Conservation (phyloP, 1,284 basidiomycete genomes). For the Naganishia cerealis region DNA sequence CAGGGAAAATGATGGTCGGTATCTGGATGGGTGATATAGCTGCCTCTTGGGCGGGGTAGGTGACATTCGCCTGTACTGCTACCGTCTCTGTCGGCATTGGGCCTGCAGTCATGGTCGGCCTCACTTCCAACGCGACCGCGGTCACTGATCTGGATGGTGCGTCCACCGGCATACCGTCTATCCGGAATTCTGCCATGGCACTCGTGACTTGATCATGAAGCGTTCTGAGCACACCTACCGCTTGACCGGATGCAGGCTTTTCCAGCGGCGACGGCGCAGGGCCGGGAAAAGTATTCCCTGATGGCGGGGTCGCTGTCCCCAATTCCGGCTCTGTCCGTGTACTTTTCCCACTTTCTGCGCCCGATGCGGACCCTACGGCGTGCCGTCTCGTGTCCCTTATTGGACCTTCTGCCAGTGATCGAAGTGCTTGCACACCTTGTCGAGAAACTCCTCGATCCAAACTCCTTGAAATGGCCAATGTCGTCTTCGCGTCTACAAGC, state of each 20-base stretch:
- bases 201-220: not conserved
- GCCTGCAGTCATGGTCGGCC: not conserved
- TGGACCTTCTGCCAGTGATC: not conserved
- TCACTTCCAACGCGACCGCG: not conserved
- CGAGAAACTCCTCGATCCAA: conserved; percentile 45
- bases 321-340: not conserved
- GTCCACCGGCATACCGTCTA: not conserved
- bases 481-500: conserved; percentile 31
- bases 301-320: not conserved
- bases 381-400: not conserved
- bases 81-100: not conserved
- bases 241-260: not conserved
- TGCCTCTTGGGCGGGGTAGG: not conserved
- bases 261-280: not conserved
- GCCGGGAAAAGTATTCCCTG: not conserved
- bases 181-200: not conserved
- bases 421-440: not conserved
- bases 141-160: not conserved
- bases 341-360: not conserved
- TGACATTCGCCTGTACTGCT: not conserved
- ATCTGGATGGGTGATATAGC: not conserved
- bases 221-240: not conserved
- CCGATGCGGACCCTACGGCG: not conserved
- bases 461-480: conserved; percentile 43
- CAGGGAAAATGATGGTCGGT: conserved; percentile 17